Evolutionary conservation across 2,329 filamentous ascomycete species (phyloP).

Genomic region (Coleophoma eucalyptorum): DNA sequence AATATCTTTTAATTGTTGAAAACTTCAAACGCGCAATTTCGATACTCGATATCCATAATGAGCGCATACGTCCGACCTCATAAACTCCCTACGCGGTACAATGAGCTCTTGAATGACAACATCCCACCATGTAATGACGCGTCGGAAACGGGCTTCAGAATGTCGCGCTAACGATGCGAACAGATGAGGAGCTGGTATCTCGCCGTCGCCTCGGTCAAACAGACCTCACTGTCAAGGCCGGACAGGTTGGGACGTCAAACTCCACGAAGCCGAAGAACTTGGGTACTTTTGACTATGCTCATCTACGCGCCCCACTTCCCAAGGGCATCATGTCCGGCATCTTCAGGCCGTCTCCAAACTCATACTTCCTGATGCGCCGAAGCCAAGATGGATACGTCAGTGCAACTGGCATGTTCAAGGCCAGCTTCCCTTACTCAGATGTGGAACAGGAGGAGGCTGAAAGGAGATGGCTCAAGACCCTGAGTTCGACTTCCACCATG

Average conservation of each 20-base stretch:
- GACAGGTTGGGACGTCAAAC: constrained; percentile 65
- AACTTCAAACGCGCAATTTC: too few species aligned
- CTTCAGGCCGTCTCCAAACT: constrained; percentile 79
- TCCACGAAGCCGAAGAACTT: constrained; percentile 71
- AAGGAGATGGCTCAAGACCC: constrained; percentile 79
- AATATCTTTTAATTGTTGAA: too few species aligned
- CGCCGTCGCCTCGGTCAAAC: constrained; percentile 91
- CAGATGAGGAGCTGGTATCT: constrained; percentile 46
- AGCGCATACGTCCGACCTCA: neutral
- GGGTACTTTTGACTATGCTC: constrained; percentile 91
- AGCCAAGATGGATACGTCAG: constrained; percentile 82
- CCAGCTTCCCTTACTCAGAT: constrained; percentile 77
- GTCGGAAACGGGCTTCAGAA: constrained; percentile 6
- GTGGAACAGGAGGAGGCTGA: constrained; percentile 69
- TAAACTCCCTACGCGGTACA: constrained; percentile 55
- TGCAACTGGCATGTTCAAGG: constrained; percentile 90
- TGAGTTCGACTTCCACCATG: constrained; percentile 76
- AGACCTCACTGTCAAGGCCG: constrained; percentile 78
- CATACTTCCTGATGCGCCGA: constrained; percentile 94
- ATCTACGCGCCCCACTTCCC: constrained; percentile 86
- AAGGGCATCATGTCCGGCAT: constrained; percentile 91
- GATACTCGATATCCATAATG: neutral
- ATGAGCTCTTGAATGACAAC: constrained; percentile 62
- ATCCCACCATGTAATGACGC: constrained; percentile 57
- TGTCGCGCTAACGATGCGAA: constrained; percentile 8